Base-by-base conservation (phyloP, 176 grass and related monocot species). In the Cenchrus purpureus region DNA sequence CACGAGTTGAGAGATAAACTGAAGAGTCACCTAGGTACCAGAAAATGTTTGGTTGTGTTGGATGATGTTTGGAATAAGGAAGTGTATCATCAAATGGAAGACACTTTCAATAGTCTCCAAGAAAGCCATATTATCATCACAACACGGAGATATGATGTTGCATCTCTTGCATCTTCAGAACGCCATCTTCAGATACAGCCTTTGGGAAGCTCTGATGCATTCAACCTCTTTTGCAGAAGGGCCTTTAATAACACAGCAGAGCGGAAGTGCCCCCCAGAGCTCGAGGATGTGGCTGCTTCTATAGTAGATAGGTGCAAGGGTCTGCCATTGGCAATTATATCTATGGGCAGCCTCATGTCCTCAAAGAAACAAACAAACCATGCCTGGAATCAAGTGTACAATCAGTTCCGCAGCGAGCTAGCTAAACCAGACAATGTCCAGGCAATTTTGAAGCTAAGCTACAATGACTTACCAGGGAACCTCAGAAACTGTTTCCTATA, bases 401-500 rank as follows among this genome's bases (percentile, higher is more conserved):
- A 79, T 5, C 58, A 65, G 14, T 79, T 79, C 44, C 58, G 4
- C 15, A 31, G 4, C 10, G 59, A 79, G 44, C 76, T 79, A 31
- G 45, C 44, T 2, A 79, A 65, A 79, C 4, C 76, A 31, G 43
- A 50, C 45, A 48, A 65, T 65, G 59, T 79, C 4, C 76, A 65
- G 44, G 43, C 43, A 50, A 79, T 79, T 65, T 29, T 79, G 59
- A 79, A 49, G 22, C 22, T 79, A 11, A 79, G 76, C 59, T 79
- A 79, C 76, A 65, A 64, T 16, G 43, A 65, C 15, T 50, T 79
- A 50, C 43, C 76, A 43, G 73, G 70, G 16, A 12, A 87, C 55
- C 87, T 92, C 48, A 87, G 73, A 63, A 81, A 87, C 13, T 92
- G 91, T 70, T 74, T 92, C 67, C 63, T 89, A 34, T 89, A 89